Conservation (phyloP, 495 filamentous ascomycete genomes). For the Daldinia decipiens region DNA sequence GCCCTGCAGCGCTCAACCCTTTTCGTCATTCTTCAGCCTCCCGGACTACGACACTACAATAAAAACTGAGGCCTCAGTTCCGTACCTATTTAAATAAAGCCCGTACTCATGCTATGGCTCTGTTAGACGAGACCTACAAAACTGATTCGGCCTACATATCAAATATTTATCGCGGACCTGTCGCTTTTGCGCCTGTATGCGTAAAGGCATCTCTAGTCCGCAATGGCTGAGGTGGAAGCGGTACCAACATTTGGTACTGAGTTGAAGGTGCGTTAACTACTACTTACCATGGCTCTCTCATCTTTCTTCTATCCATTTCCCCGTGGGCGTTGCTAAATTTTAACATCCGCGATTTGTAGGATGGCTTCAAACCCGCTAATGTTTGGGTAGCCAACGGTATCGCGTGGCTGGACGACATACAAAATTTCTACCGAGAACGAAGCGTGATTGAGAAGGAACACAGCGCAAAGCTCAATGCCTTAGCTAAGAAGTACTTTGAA, state of each 20-base stretch:
- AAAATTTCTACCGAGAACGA: slow-evolving; percentile 95
- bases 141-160: slow-evolving; percentile 22
- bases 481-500: slow-evolving; percentile 96
- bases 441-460: slow-evolving; percentile 97
- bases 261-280: slow-evolving; percentile 73
- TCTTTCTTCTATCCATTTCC: neutral
- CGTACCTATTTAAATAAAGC: slow-evolving; percentile 1
- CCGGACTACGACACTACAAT: neutral
- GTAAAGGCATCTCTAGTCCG: slow-evolving; percentile 40
- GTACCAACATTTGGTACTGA: slow-evolving; percentile 87
- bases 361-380: slow-evolving; percentile 94
- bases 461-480: slow-evolving; percentile 79
- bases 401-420: slow-evolving; percentile 94
- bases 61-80: slow-evolving; percentile 7
- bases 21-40: slow-evolving; percentile 26
- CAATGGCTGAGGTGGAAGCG: slow-evolving; percentile 78
- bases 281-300: neutral
- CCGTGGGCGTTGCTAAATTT: slow-evolving; percentile 21
- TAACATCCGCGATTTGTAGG: slow-evolving; percentile 60
- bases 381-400: slow-evolving; percentile 91
- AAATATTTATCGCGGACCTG: slow-evolving; percentile 13
- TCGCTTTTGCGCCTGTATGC: slow-evolving; percentile 32
- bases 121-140: slow-evolving; percentile 27
- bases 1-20: slow-evolving; percentile 17
- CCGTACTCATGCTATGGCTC: slow-evolving; percentile 45